Evolutionary conservation across 2,329 filamentous ascomycete species (phyloP).

Genomic region (Nemania diffusa): DNA sequence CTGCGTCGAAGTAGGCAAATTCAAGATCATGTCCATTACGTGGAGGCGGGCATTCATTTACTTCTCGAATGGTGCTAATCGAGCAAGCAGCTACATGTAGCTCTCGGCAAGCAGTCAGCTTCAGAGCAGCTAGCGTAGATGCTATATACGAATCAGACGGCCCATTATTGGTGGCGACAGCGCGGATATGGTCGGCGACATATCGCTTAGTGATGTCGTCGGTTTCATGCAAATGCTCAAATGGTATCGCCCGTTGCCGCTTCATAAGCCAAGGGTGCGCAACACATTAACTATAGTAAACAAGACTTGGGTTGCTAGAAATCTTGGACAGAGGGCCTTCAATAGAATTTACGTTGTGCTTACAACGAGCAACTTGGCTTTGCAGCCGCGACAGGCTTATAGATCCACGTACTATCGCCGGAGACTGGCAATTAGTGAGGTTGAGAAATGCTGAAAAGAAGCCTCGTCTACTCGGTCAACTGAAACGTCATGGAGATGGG

Average conservation of each 20-base stretch:
- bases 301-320: slow-evolving; percentile 12
- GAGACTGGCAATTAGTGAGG: neutral
- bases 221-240: slow-evolving; percentile 10
- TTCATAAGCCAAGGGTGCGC: neutral
- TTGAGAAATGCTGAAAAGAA: neutral
- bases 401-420: slow-evolving; percentile 4
- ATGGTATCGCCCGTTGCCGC: slow-evolving; percentile 8
- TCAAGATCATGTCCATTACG: slow-evolving; percentile 18
- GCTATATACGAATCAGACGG: slow-evolving; percentile 27
- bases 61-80: slow-evolving; percentile 22
- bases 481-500: too few species aligned
- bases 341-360: neutral
- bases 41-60: slow-evolving; percentile 27
- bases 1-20: slow-evolving; percentile 10
- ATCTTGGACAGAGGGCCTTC: neutral
- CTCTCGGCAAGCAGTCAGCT: slow-evolving; percentile 10
- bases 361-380: slow-evolving; percentile 2
- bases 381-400: slow-evolving; percentile 1
- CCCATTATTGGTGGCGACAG: slow-evolving; percentile 1
- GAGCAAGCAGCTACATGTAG: slow-evolving; percentile 25
- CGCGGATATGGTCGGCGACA: neutral
- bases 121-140: neutral
- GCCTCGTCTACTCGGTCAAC: too few species aligned
- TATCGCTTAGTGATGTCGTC: neutral
- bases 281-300: slow-evolving; percentile 17